Base-by-base conservation (phyloP, 2,329 filamentous ascomycete species). In the Mariannaea elegans region DNA sequence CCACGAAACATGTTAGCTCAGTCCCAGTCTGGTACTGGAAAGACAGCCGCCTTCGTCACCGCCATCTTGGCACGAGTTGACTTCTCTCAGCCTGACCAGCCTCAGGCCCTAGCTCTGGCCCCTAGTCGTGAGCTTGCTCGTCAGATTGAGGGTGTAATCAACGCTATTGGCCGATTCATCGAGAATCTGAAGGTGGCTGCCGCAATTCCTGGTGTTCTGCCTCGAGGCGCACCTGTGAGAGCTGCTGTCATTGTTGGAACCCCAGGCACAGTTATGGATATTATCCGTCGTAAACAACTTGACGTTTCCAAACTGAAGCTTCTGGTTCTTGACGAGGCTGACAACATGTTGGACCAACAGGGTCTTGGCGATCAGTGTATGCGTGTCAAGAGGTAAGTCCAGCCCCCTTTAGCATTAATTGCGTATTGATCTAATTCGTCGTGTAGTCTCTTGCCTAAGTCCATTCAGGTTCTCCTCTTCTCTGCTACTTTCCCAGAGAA, bases 21-120 rank as follows among this genome's bases (percentile, higher is more conserved):
- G 79, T 99, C 95, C n/a, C 95, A 99, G 77, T 99, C 95, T 2
- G 95, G 95, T 69, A 99, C 95, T 18, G 95, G 95, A 73, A 99
- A 99, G 83, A 99, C 95, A 0, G 95, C 94, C 18, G 95, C 95
- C 19, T 99, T 99, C 76, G 92, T 95, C 44, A 89, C 97, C 63
- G 97, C 97, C 62, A 91, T 97, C 61, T 85, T 99, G 38, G 91
- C 91, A 59, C 92, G 95, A 64, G 80, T 98, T 73, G 93, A 99
- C 72, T 85, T 94, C 59, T 81, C 73, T 50, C 84, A 86, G 64
- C 83, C 88, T 18, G 80, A 87, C 24, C 82, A 86, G 65, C 94
- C 94, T 2, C 95, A 99, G 79, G 93, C 93, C 13, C 80, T 99
- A 39, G 90, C 94, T 31, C 86, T 99, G 29, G 95, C 94, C 2